Percentiles rank a stretch among this genome's conserved stretches.
These are phyloP conservation scores for Blepharisma stoltei DNA, from an alignment of 73 alveolate species.

Conservation along the genomic window DNA sequence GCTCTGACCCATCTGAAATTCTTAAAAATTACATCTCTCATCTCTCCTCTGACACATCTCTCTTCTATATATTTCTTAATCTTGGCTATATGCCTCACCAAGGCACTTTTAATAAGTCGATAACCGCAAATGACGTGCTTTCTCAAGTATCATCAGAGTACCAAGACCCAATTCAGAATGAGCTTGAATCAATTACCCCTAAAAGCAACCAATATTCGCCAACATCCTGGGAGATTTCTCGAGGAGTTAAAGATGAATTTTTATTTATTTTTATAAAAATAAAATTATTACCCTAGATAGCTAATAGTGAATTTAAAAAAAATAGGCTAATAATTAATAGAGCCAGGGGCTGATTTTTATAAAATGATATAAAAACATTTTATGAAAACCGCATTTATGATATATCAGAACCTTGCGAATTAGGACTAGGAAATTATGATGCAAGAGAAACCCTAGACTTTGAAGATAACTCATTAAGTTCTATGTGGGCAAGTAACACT, in stretches of 20 bases:
- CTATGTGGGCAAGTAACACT: background rate
- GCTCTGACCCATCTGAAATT: background rate
- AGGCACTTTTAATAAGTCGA: constrained; percentile 1
- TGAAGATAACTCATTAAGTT: background rate
- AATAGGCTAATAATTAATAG: too few relatives aligned
- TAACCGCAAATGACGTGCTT: background rate
- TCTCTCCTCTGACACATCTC: constrained; percentile 8
- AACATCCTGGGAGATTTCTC: background rate
- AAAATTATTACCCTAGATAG: too few relatives aligned
- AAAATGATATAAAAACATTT: constrained; percentile 25
- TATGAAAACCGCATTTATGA: background rate
- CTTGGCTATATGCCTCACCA: background rate
- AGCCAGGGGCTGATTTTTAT: too few relatives aligned
- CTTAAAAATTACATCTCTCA: background rate
- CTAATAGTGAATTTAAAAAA: too few relatives aligned
- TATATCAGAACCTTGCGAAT: background rate
- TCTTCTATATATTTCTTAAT: background rate
- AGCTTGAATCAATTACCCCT: background rate
- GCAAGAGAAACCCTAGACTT: background rate
- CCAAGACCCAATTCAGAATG: background rate
- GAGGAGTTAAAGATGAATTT: constrained; percentile 19
- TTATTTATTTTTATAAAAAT: too few relatives aligned
- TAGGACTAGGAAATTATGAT: background rate
- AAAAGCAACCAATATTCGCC: background rate
- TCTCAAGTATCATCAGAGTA: background rate